Base-by-base conservation (phyloP, 345 rosid genomes). In the Laguncularia racemosa region DNA sequence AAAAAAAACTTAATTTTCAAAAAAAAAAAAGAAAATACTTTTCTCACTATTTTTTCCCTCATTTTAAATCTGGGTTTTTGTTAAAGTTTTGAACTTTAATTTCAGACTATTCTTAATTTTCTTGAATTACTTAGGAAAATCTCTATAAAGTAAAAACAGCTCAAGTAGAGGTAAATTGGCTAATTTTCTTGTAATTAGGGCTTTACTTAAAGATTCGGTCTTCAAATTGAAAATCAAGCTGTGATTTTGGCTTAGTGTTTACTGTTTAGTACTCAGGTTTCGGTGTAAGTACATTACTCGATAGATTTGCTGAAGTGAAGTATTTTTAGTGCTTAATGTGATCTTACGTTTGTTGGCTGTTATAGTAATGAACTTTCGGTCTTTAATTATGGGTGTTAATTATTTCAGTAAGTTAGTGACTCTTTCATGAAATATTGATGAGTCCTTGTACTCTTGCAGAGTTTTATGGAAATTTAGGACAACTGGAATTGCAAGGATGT, bases 151-250 rank as follows among this genome's bases (percentile, higher is more conserved):
- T 33, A 33, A 33, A 33, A 33, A 33, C 40, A 33, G 40, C 40
- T 33, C 40, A 33, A 10, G 40, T 33, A 33, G 40, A 33, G 11
- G 40, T 33, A 33, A 33, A 33, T 9, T 33, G 9, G 40, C 40
- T 33, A 7, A 10, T 23, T 50, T 15, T 45, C n/a, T 50, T 6
- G 59, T 28, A 18, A 26, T 52, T 64, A 58, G 68, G 68, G 68
- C 45, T 64, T 56, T 50, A 18, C 17, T 60, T 26, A 18, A 51
- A 16, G 1, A 20, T 58, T 58, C 51, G 19, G 26, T 18, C 23
- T 45, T 45, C 20, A 45, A 38, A 20, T 21, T 51, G 5, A 16
- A 46, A 45, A 45, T 20, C 19, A 15, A 47, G 52, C 45, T 48
- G 21, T 44, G 20, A 33, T 40, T 17, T 38, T 55, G 58, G 14